Conservation (phyloP, 345 rosid species). For the Brassica rapa region DNA sequence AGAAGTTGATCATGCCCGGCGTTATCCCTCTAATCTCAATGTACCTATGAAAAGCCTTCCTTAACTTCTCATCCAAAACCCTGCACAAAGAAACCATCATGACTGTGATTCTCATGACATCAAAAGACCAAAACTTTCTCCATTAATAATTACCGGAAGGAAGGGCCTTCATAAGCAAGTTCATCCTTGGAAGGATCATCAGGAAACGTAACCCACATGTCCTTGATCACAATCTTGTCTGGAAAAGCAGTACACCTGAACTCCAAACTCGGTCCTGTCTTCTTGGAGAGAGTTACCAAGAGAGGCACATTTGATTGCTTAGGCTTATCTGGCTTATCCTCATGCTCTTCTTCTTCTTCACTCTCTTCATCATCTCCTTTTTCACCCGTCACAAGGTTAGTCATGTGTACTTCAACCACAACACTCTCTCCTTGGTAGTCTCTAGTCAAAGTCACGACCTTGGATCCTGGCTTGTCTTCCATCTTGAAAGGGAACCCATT, state of each 20-base stretch:
- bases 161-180: constrained; percentile 78
- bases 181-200: constrained; percentile 54
- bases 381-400: constrained; percentile 78
- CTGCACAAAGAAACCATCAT: constrained; percentile 45
- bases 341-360: constrained; percentile 41
- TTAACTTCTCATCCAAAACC: constrained; percentile 82
- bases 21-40: constrained; percentile 77
- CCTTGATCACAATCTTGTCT: constrained; percentile 63
- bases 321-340: constrained; percentile 53
- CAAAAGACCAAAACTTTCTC: neutral
- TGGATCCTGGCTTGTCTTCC: constrained; percentile 70
- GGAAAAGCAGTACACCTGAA: constrained; percentile 69
- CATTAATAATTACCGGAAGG: constrained; percentile 55
- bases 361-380: constrained; percentile 42
- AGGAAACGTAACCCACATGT: constrained; percentile 58
- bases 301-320: constrained; percentile 63
- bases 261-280: constrained; percentile 59
- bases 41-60: constrained; percentile 75
- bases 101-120: neutral
- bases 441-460: constrained; percentile 59
- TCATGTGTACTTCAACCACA: constrained; percentile 79
- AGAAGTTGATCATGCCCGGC: constrained; percentile 72
- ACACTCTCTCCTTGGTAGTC: constrained; percentile 70
- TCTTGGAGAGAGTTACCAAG: constrained; percentile 65
- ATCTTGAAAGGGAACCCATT: constrained; percentile 74